These are phyloP conservation scores for Alternaria ethzedia DNA, from an alignment of 2,329 filamentous ascomycete genomes.

Conservation along the genomic window DNA sequence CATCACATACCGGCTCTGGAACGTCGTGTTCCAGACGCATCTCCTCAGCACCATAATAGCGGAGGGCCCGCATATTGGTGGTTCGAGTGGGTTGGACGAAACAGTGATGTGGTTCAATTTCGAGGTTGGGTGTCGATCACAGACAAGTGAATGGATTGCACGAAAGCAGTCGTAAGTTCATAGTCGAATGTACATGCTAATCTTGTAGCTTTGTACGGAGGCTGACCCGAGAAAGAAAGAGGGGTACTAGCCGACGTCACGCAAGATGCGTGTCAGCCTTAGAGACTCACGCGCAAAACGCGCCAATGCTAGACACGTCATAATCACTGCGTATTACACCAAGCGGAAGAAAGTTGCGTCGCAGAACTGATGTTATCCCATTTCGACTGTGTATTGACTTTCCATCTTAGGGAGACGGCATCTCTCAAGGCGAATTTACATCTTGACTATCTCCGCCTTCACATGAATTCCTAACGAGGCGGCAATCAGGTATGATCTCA, in stretches of 20 bases:
- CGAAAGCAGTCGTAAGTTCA: neutral
- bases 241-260: neutral
- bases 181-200: neutral
- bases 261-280: neutral
- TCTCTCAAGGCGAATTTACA: neutral
- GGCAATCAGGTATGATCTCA: neutral
- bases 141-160: neutral
- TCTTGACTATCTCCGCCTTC: neutral
- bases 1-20: neutral
- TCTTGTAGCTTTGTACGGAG: neutral
- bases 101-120: neutral
- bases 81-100: neutral
- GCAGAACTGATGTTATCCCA: neutral
- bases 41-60: neutral
- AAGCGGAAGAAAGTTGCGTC: neutral
- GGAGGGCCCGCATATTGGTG: neutral
- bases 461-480: neutral
- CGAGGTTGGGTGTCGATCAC: neutral
- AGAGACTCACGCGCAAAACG: neutral
- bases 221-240: neutral
- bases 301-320: neutral
- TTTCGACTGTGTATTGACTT: neutral
- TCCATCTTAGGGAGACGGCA: neutral
- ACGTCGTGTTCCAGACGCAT: neutral
- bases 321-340: neutral